Evolutionary conservation across 306 rosid species (phyloP).

Genomic region (Quercus engelmannii): DNA sequence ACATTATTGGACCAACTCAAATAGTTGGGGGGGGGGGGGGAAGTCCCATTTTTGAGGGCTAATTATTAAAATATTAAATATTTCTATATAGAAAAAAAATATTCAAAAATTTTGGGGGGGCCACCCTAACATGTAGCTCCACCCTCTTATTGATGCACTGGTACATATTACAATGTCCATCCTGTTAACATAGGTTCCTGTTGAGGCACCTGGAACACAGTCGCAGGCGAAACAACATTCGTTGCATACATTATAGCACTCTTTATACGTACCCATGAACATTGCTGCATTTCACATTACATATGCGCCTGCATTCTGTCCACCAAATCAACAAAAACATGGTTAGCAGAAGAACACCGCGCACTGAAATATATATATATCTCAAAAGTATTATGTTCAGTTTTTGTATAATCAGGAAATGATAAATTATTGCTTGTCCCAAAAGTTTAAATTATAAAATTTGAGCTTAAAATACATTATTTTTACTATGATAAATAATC

Average conservation of each 20-base stretch:
- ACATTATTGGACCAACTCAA: too few species aligned
- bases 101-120: too few species aligned
- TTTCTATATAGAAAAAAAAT: too few species aligned
- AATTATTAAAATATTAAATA: too few species aligned
- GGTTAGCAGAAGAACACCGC: not conserved
- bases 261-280: slow-evolving; percentile 34
- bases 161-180: slow-evolving; percentile 50
- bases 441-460: too few species aligned
- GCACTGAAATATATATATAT: not conserved
- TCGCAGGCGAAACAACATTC: slow-evolving; percentile 78
- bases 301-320: slow-evolving; percentile 65
- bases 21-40: too few species aligned
- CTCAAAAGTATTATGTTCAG: not conserved
- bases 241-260: slow-evolving; percentile 37
- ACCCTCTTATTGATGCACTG: slow-evolving; percentile 51
- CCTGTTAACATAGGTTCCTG: slow-evolving; percentile 76
- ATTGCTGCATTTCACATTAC: slow-evolving; percentile 44
- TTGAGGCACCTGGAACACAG: slow-evolving; percentile 56
- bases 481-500: too few species aligned
- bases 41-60: too few species aligned
- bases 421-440: too few species aligned
- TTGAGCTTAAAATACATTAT: too few species aligned
- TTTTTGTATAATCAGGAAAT: not conserved
- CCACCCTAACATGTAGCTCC: too few species aligned
- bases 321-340: not conserved